Percentiles rank a stretch among this genome's conserved stretches.
phyloP scores from a whole-genome alignment of 106 monocot species.

The Dendrobium nobile region DNA sequence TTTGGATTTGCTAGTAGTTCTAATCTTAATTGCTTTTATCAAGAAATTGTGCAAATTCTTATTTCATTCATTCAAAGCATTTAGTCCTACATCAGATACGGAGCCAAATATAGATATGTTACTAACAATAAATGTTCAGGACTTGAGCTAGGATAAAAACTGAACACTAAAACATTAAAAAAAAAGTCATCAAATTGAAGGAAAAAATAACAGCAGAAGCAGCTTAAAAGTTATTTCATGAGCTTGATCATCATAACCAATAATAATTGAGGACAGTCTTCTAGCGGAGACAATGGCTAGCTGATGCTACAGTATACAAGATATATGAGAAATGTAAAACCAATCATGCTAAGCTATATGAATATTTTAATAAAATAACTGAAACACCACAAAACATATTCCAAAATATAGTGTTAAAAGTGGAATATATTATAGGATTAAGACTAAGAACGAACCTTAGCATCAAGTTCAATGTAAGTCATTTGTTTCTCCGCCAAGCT shows the following conservation, averaged over 20 bases:
- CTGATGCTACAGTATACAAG: neutral
- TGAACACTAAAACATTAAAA: neutral
- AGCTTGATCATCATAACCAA: neutral
- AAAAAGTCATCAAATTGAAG: too few relatives aligned
- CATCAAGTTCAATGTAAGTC: conserved; percentile 65
- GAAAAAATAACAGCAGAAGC: too few relatives aligned
- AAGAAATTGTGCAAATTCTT: too few relatives aligned
- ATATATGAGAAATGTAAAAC: neutral
- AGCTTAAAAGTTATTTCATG: neutral
- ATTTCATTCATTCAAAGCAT: too few relatives aligned
- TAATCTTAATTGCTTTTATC: too few relatives aligned
- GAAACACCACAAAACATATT: neutral
- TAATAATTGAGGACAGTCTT: neutral
- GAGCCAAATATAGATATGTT: neutral
- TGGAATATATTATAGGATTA: neutral
- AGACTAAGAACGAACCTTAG: conserved; percentile 25
- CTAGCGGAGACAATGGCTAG: neutral
- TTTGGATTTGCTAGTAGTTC: too few relatives aligned
- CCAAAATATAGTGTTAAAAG: neutral
- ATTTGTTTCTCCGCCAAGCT: conserved; percentile 59
- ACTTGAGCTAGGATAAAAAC: neutral
- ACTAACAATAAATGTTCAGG: neutral
- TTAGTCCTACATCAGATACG: neutral
- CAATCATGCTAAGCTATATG: neutral
- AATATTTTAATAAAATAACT: neutral